Percentiles rank a stretch among this genome's conserved stretches.
phyloP scores from a whole-genome alignment of 352 stramenopile genomes.

The Phytophthora agathidicida region DNA sequence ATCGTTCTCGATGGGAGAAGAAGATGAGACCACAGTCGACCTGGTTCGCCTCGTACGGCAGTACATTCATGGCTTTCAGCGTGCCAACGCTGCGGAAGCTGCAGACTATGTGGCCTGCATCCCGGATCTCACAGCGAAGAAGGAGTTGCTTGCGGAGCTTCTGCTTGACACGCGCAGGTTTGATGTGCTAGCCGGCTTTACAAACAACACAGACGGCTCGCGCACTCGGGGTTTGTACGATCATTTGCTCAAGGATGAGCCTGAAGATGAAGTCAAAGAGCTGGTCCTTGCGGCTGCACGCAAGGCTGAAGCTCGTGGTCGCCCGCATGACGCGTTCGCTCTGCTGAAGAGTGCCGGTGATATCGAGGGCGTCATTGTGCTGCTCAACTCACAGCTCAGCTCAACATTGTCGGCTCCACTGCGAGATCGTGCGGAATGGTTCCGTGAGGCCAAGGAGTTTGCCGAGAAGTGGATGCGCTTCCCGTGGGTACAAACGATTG shows the following conservation, averaged over 20 bases:
- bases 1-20: slow-evolving; percentile 58
- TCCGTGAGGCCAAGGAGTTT: slow-evolving; percentile 84
- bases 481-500: slow-evolving; percentile 79
- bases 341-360: slow-evolving; percentile 82
- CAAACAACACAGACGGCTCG: slow-evolving; percentile 83
- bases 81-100: slow-evolving; percentile 73
- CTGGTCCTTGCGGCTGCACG: slow-evolving; percentile 74
- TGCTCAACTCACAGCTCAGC: slow-evolving; percentile 80
- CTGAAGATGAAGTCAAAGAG: slow-evolving; percentile 79
- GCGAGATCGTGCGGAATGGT: slow-evolving; percentile 80
- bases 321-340: slow-evolving; percentile 74
- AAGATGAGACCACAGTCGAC: slow-evolving; percentile 69
- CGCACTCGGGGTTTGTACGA: slow-evolving; percentile 81
- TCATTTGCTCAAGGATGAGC: slow-evolving; percentile 71
- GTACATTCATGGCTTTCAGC: slow-evolving; percentile 86
- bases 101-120: slow-evolving; percentile 85
- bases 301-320: slow-evolving; percentile 76
- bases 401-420: slow-evolving; percentile 62
- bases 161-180: slow-evolving; percentile 86
- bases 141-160: slow-evolving; percentile 73
- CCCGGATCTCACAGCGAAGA: slow-evolving; percentile 61
- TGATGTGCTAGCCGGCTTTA: slow-evolving; percentile 77
- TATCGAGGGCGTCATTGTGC: slow-evolving; percentile 69
- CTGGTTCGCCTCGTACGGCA: slow-evolving; percentile 82
- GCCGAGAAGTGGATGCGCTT: slow-evolving; percentile 89